These are phyloP conservation scores for Hypoxylon sp. DNA, from an alignment of 2,329 filamentous ascomycete species.

Conservation along the genomic window DNA sequence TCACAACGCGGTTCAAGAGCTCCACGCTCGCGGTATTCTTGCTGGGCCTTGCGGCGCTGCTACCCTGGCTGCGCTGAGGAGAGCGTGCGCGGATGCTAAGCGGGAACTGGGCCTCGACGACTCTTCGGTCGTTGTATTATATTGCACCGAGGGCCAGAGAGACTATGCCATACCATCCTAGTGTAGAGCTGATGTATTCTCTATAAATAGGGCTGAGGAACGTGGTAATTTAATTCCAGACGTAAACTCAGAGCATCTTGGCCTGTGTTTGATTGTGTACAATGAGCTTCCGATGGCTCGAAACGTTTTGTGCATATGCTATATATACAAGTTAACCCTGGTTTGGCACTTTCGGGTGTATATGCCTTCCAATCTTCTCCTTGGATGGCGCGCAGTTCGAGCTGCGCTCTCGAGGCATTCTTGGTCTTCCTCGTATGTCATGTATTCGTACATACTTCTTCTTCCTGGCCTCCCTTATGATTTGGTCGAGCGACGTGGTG, in stretches of 20 bases:
- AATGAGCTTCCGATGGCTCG: constrained; percentile 30
- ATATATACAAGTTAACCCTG: constrained; percentile 7
- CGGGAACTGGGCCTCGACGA: constrained; percentile 54
- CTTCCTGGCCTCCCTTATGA: background rate
- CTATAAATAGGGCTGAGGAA: background rate
- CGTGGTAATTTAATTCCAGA: background rate
- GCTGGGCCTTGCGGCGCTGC: constrained; percentile 57
- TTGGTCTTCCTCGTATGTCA: background rate
- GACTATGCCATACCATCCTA: constrained; percentile 61
- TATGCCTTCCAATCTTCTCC: constrained; percentile 16
- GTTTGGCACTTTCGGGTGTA: constrained; percentile 5
- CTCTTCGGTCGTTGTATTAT: constrained; percentile 71
- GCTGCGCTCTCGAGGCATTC: background rate
- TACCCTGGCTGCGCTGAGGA: constrained; percentile 65
- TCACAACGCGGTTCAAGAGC: constrained; percentile 68
- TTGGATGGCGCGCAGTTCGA: background rate
- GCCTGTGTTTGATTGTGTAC: constrained; percentile 38
- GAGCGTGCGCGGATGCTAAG: constrained; percentile 56
- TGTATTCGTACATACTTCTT: constrained; percentile 10
- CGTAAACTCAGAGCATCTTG: background rate
- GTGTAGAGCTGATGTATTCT: background rate
- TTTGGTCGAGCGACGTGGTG: background rate
- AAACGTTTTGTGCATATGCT: constrained; percentile 22
- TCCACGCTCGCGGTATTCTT: constrained; percentile 54
- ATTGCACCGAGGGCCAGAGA: constrained; percentile 74